Evolutionary conservation across 208 protist species (phyloP).

Genomic region (Acanthamoeba royreba): DNA sequence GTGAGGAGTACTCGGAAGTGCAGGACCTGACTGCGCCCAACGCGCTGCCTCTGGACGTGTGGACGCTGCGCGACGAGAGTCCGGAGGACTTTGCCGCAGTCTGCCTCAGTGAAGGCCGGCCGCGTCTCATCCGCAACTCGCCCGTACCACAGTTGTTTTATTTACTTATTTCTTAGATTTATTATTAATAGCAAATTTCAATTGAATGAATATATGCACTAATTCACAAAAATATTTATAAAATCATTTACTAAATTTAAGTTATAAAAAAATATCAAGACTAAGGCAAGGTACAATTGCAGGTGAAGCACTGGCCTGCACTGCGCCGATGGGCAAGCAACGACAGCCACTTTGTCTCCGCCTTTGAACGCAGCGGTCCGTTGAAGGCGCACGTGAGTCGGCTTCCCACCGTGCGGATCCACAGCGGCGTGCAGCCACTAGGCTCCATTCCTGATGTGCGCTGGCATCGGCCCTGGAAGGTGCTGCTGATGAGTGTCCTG

Average conservation of each 20-base stretch:
- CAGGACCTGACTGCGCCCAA: background rate
- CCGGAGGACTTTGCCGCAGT: background rate
- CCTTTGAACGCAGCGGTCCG: background rate
- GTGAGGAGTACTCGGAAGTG: background rate
- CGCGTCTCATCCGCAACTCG: background rate
- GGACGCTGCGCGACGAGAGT: background rate
- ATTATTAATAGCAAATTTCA: too few species aligned
- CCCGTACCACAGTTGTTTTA: background rate
- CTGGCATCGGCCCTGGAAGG: background rate
- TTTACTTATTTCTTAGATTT: too few species aligned
- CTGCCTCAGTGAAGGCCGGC: background rate
- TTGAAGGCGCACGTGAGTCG: background rate
- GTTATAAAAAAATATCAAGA: background rate
- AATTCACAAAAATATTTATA: too few species aligned
- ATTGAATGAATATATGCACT: too few species aligned
- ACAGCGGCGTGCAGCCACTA: conserved; percentile 22
- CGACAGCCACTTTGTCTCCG: background rate
- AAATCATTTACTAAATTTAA: too few species aligned
- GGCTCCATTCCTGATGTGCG: background rate
- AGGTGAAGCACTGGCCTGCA: background rate
- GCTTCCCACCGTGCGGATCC: background rate
- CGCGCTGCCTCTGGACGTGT: background rate
- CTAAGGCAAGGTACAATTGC: background rate
- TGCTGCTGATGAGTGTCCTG: background rate
- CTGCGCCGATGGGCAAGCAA: background rate